Base-by-base conservation (phyloP, 805 yeast species). In the Lipomyces oligophaga region DNA sequence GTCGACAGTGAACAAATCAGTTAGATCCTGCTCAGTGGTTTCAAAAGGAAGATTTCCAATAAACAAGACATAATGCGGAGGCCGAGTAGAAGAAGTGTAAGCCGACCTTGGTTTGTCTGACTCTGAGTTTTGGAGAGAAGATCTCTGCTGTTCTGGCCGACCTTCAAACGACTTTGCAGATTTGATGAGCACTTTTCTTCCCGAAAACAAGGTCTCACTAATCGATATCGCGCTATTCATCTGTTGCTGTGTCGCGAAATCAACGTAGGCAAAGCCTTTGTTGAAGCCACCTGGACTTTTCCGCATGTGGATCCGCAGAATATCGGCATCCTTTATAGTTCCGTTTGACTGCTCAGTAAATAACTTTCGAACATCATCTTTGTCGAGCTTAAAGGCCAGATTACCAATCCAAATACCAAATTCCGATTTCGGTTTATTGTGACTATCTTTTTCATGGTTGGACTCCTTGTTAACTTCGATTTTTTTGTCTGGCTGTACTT, bases 401-500 rank as follows among this genome's bases (percentile, higher is more conserved):
- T 93, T 93, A 34, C 98, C 98, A 38, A 93, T 77, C 98, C 98
- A 93, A 28, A 88, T 93, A 36, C 94, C 94, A 59, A 68, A 77
- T 44, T 74, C 77, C 3, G 81, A 74, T 60, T 38, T 59, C 13
- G 61, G 48, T 44, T 36, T 57, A 64, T n/a, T 56, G 57, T 42
- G 41, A 38, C 35, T 48, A 15, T 37, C 41, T 32, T 32, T 28
- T 20, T 19, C 38, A 16, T 11, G 34, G 24, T 27, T 33, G n/a
- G 18, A 34, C 18, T 27, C 36, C 7, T 28, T 6, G 5, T 34
- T 5, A 38, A 15, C n/a, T 31, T 36, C 19, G 40, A 33, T 24
- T 24, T 39, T 30, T 35, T 38, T 8, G 31, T 18, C 28, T 37
- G 32, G 24, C 27, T 32, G 13, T 11, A 31, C 35, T 30, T 31